Conservation (phyloP, 352 stramenopile species). For the Globisporangium nagaii region DNA sequence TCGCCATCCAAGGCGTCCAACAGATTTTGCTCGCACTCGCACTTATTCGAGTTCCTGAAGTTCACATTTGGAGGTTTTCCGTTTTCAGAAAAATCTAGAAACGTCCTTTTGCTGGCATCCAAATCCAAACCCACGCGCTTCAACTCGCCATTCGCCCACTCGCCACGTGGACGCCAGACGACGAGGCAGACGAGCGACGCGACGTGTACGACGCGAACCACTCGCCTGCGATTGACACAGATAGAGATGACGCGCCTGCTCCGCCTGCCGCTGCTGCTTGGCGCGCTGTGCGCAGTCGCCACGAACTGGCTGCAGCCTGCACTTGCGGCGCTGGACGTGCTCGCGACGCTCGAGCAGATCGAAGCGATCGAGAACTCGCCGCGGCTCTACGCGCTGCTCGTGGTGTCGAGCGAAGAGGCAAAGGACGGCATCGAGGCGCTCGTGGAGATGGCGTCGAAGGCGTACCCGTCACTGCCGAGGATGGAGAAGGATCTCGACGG, state of each 20-base stretch:
- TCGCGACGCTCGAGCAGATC: conserved; percentile 4
- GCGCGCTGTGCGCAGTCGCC: neutral
- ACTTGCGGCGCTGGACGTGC: neutral
- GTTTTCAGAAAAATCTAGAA: neutral
- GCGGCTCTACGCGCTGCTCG: conserved; percentile 7
- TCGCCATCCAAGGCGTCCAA: too few relatives aligned
- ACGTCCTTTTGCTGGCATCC: too few relatives aligned
- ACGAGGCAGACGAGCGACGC: too few relatives aligned
- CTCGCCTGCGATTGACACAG: too few relatives aligned
- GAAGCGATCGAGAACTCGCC: conserved; percentile 8
- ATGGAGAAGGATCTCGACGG: conserved; percentile 40
- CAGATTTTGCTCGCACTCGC: too few relatives aligned
- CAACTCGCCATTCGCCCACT: conserved; percentile 2
- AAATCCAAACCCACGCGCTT: neutral
- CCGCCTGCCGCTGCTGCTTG: neutral
- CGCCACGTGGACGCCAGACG: neutral
- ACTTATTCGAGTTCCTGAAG: too few relatives aligned
- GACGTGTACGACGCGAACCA: too few relatives aligned
- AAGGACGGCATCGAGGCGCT: conserved; percentile 19
- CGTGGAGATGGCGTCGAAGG: conserved; percentile 23
- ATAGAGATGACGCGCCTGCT: neutral
- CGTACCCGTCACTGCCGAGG: conserved; percentile 31
- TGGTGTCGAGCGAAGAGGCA: conserved; percentile 7
- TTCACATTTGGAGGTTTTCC: too few relatives aligned
- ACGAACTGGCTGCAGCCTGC: neutral